Percentiles rank a stretch among this genome's conserved stretches.
phyloP scores from a whole-genome alignment of 2,329 filamentous ascomycete species.

The Lojkania enalia region DNA sequence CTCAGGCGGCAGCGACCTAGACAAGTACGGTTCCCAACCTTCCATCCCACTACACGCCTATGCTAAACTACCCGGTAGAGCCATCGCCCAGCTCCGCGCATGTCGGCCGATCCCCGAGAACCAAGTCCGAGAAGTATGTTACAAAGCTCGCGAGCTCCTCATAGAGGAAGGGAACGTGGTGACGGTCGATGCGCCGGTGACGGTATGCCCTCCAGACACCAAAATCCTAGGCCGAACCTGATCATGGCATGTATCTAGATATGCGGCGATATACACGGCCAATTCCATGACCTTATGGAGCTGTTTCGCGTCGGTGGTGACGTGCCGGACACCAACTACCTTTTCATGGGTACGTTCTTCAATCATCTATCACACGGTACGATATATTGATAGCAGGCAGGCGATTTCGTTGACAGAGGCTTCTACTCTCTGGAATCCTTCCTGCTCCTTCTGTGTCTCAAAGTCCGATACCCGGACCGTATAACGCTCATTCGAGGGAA shows the following conservation, averaged over 20 bases:
- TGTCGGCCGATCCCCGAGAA: conserved; percentile 95
- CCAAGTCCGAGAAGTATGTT: conserved; percentile 94
- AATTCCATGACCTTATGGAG: conserved; percentile 97
- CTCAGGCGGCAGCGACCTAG: conserved; percentile 81
- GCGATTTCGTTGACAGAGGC: conserved; percentile 95
- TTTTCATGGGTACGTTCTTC: conserved; percentile 81
- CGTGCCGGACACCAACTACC: conserved; percentile 92
- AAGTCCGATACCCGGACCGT: conserved; percentile 95
- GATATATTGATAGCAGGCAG: conserved; percentile 49
- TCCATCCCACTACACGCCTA: background rate
- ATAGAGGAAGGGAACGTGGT: conserved; percentile 99
- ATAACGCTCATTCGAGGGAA: conserved; percentile 96
- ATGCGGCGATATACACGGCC: conserved; percentile 94
- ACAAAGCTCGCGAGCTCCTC: conserved; percentile 92
- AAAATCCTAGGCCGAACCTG: background rate
- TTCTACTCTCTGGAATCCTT: conserved; percentile 99
- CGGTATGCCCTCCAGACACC: conserved; percentile 59
- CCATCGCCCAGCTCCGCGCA: conserved; percentile 91
- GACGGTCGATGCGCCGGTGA: conserved; percentile 90
- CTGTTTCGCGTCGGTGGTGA: conserved; percentile 92
- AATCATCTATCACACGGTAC: background rate
- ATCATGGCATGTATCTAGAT: conserved; percentile 15
- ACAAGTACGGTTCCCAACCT: conserved; percentile 65
- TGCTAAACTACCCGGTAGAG: conserved; percentile 60
- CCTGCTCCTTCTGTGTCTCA: conserved; percentile 89